Conservation (phyloP, 1,284 basidiomycete species). For the Psilocybe mexicana region DNA sequence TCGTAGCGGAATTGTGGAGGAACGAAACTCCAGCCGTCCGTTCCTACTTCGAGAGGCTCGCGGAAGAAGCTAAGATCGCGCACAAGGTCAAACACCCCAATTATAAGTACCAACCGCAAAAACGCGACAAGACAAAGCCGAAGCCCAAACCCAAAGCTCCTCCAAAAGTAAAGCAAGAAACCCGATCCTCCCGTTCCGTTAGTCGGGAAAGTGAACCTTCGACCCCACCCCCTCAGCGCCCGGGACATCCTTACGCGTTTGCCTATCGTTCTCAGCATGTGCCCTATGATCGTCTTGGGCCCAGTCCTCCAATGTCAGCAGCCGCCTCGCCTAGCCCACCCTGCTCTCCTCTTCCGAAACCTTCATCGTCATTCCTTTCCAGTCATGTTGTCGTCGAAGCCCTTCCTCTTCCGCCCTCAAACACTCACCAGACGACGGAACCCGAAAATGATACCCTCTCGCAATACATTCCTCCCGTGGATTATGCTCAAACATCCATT, state of each 20-base stretch:
- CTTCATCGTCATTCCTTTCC: neutral
- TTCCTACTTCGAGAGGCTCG: constrained; percentile 67
- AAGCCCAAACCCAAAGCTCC: constrained; percentile 26
- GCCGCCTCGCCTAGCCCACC: constrained; percentile 15
- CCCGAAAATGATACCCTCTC: no score
- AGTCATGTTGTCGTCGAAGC: neutral
- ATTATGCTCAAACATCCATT: no score
- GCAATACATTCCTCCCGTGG: no score
- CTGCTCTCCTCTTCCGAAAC: neutral
- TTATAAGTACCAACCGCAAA: constrained; percentile 77
- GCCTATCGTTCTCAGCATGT: neutral
- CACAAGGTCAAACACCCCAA: constrained; percentile 66
- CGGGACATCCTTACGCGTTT: constrained; percentile 4
- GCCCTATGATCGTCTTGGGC: constrained; percentile 4
- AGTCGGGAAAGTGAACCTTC: neutral
- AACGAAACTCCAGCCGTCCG: constrained; percentile 53
- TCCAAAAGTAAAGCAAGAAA: constrained; percentile 24
- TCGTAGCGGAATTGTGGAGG: constrained; percentile 74
- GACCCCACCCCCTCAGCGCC: constrained; percentile 1
- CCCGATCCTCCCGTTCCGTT: constrained; percentile 19
- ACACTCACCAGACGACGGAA: no score
- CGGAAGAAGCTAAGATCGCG: constrained; percentile 67
- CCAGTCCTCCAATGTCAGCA: constrained; percentile 17
- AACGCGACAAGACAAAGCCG: constrained; percentile 51
- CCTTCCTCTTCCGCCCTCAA: neutral